Evolutionary conservation across 306 rosid genomes (phyloP), one percentile per base, ranked within the genome.

Genomic region (Oemleria cerasiformis): DNA sequence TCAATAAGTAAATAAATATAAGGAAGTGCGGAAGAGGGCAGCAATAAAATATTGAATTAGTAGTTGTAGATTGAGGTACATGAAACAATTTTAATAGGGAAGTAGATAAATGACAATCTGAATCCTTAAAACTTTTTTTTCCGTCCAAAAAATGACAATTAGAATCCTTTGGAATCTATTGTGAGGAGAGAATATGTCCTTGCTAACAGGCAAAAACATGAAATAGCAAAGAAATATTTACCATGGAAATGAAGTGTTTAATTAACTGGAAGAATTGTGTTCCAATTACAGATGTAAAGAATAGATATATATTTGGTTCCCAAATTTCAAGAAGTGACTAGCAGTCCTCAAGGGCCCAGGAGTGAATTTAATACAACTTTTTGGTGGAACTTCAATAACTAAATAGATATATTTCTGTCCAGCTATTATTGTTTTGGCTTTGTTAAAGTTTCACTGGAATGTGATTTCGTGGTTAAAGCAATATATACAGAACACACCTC

Each of bases 401-500:
- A 23, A 36, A 20, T 40, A 50, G 47, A 16, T 51, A 9, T 12
- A 34, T 38, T 41, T 49, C 58, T 49, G 59, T 17, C 39, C 34
- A 68, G 39, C 64, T 20, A 41, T 59, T 49, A 63, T 14, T 55
- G 80, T 44, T 63, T 54, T 41, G 38, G 44, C 44, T 56, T 51
- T 76, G 64, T 55, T 17, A 49, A 73, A 59, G 58, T 76, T 54
- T 63, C 66, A 68, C 65, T 21, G 45, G 5, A 69, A 68, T 51
- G 72, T 44, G 65, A 43, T 19, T 8, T 10, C 42, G 56, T 19
- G 78, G 71, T 47, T 65, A 69, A 74, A 54, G 77, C 53, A 80
- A 61, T 68, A 64, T 63, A 80, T 34, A 47, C 67, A 75, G 68
- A 75, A 83, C 88, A 77, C 86, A 85, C 98, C 93, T 93, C 98